phyloP scores from a whole-genome alignment of 805 yeast species.

The Barnettozyma salicaria region DNA sequence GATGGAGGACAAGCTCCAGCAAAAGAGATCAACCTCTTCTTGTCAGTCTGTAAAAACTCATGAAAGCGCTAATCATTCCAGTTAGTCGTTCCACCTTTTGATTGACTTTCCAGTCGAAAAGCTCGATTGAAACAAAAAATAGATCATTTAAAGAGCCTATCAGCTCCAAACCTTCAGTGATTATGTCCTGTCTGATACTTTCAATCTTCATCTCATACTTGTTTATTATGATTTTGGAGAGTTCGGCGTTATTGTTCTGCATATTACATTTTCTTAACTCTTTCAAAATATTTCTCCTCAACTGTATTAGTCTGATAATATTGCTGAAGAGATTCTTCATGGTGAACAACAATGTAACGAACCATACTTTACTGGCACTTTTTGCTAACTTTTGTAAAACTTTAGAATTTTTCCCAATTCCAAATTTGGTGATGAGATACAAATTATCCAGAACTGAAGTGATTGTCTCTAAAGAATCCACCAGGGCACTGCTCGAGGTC shows the following conservation, averaged over 20 bases:
- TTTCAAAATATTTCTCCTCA: conserved; percentile 4
- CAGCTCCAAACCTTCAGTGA: conserved; percentile 9
- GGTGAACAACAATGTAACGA: conserved; percentile 14
- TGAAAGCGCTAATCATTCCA: conserved; percentile 13
- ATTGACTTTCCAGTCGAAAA: conserved; percentile 14
- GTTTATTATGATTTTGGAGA: conserved; percentile 8
- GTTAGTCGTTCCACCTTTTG: conserved; percentile 11
- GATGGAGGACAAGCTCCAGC: conserved; percentile 6
- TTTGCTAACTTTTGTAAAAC: conserved; percentile 3
- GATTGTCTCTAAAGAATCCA: conserved; percentile 13
- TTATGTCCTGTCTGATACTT: conserved; percentile 9
- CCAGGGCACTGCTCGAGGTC: conserved; percentile 7
- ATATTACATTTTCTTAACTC: conserved; percentile 10
- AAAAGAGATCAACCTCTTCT: conserved; percentile 4
- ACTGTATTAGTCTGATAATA: conserved; percentile 5
- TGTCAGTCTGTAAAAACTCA: conserved; percentile 19
- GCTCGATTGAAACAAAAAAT: conserved; percentile 15
- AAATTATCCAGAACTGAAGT: conserved; percentile 19
- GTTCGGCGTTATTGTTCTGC: conserved; percentile 1
- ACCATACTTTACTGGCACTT: conserved; percentile 18
- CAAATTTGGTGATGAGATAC: conserved; percentile 14
- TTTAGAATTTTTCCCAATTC: conserved; percentile 13
- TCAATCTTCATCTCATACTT: conserved; percentile 13
- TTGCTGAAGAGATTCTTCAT: conserved; percentile 10
- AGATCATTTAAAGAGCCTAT: conserved; percentile 16